Conservation (phyloP, 2,329 filamentous ascomycete genomes). For the Aspergillus puulaauensis region DNA sequence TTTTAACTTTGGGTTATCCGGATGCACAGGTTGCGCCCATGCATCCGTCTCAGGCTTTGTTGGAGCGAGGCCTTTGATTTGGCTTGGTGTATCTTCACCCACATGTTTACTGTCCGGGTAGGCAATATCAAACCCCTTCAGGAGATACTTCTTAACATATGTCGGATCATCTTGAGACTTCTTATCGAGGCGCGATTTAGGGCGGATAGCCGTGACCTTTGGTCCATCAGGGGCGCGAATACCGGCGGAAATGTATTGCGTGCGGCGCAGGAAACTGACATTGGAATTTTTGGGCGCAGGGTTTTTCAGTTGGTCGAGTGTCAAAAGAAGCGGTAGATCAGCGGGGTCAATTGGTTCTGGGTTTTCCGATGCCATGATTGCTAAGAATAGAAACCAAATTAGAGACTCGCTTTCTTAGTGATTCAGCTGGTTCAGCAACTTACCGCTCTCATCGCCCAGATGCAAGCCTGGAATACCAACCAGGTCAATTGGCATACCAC, state of each 20-base stretch:
- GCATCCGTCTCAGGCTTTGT: slow-evolving; percentile 57
- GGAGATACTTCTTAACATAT: slow-evolving; percentile 60
- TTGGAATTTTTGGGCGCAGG: slow-evolving; percentile 71
- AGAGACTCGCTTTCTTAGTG: slow-evolving; percentile 12
- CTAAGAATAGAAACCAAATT: slow-evolving; percentile 47
- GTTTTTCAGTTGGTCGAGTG: slow-evolving; percentile 81
- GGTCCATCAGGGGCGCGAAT: slow-evolving; percentile 34
- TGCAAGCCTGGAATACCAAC: slow-evolving; percentile 94
- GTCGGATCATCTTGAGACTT: slow-evolving; percentile 57
- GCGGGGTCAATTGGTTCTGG: slow-evolving; percentile 73
- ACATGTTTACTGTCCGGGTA: slow-evolving; percentile 61
- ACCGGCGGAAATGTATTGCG: slow-evolving; percentile 75
- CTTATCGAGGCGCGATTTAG: slow-evolving; percentile 31
- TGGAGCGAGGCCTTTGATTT: slow-evolving; percentile 54
- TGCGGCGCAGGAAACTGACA: slow-evolving; percentile 91
- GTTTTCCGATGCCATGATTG: slow-evolving; percentile 76
- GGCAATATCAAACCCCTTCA: slow-evolving; percentile 65
- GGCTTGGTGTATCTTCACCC: slow-evolving; percentile 55
- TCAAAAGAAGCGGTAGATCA: slow-evolving; percentile 79
- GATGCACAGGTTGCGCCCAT: slow-evolving; percentile 61
- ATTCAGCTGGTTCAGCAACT: slow-evolving; percentile 20
- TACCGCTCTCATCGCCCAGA: slow-evolving; percentile 91
- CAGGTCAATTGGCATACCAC: slow-evolving; percentile 95
- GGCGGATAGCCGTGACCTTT: slow-evolving; percentile 24
- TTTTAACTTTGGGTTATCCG: slow-evolving; percentile 56